A percentile compares a stretch with the other conserved stretches of the same genome.
phyloP scores from a whole-genome alignment of 257 asterid species.

The Cruciata laevipes region DNA sequence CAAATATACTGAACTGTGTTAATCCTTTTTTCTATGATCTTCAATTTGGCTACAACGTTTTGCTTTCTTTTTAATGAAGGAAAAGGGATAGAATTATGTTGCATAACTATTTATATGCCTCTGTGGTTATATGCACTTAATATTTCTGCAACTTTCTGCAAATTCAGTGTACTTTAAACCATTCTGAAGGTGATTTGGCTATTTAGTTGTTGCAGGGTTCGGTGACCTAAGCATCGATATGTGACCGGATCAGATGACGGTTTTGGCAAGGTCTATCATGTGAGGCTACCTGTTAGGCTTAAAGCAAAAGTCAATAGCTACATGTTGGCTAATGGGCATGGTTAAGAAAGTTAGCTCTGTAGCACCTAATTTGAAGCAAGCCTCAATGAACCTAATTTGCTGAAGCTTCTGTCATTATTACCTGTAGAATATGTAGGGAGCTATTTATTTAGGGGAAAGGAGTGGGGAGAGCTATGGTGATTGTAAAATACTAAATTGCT shows the following conservation, averaged over 20 bases:
- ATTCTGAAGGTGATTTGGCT: neutral
- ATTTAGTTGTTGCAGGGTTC: neutral
- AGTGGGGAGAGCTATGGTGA: neutral
- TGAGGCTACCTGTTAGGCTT: neutral
- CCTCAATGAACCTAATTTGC: neutral
- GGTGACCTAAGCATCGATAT: neutral
- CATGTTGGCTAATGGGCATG: neutral
- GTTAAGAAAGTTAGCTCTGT: neutral
- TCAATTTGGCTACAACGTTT: neutral
- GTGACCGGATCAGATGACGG: neutral
- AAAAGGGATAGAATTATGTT: neutral
- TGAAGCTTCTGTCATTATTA: neutral
- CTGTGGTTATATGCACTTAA: neutral
- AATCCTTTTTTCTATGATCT: neutral
- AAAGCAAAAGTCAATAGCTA: too few relatives aligned
- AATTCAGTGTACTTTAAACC: neutral
- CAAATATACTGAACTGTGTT: neutral
- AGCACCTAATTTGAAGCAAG: too few relatives aligned
- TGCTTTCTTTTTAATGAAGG: too few relatives aligned
- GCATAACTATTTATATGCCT: neutral
- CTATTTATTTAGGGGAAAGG: neutral
- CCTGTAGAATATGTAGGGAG: neutral
- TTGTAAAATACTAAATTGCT: too few relatives aligned
- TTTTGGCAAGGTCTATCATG: neutral
- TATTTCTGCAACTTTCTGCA: neutral